Percentiles rank a stretch among this genome's conserved stretches.
Evolutionary conservation across 2,329 filamentous ascomycete species (phyloP).

Genomic region (Botrytis cinerea): DNA sequence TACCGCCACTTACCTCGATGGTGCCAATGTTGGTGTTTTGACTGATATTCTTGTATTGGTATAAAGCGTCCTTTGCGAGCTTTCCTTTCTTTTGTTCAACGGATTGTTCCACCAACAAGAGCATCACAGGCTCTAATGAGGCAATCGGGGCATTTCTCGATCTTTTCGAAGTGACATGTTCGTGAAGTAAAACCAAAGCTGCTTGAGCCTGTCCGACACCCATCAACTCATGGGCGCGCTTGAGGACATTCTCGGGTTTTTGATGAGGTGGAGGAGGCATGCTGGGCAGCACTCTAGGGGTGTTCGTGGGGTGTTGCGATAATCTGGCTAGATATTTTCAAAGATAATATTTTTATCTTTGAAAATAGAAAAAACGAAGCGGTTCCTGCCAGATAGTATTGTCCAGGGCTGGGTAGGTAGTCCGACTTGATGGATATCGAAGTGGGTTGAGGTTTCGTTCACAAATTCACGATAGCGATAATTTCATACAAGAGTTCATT

Average conservation of each 20-base stretch:
- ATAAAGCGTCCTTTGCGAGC: constrained; percentile 95
- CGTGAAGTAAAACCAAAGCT: constrained; percentile 91
- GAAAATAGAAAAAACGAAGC: background rate
- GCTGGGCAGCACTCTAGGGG: constrained; percentile 33
- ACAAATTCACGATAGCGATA: constrained; percentile 13
- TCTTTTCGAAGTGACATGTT: constrained; percentile 98
- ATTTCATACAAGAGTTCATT: constrained; percentile 21
- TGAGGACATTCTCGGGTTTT: constrained; percentile 98
- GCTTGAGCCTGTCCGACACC: constrained; percentile 92
- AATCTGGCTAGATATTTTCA: background rate
- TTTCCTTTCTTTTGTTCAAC: constrained; percentile 98
- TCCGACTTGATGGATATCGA: constrained; percentile 21
- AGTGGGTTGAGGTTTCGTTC: constrained; percentile 17
- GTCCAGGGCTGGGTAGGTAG: constrained; percentile 2
- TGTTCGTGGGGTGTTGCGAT: constrained; percentile 14
- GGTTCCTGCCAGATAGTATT: constrained; percentile 6
- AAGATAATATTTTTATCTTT: constrained; percentile 23
- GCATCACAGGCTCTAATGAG: constrained; percentile 96
- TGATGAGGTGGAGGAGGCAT: constrained; percentile 89
- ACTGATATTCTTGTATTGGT: constrained; percentile 99
- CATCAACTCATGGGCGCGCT: constrained; percentile 98
- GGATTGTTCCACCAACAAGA: constrained; percentile 93
- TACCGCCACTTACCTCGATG: constrained; percentile 71
- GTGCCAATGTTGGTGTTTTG: constrained; percentile 98
- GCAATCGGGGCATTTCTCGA: constrained; percentile 96